phyloP scores from a whole-genome alignment of 2,329 filamentous ascomycete genomes.

The Trichophyton schoenleinii region DNA sequence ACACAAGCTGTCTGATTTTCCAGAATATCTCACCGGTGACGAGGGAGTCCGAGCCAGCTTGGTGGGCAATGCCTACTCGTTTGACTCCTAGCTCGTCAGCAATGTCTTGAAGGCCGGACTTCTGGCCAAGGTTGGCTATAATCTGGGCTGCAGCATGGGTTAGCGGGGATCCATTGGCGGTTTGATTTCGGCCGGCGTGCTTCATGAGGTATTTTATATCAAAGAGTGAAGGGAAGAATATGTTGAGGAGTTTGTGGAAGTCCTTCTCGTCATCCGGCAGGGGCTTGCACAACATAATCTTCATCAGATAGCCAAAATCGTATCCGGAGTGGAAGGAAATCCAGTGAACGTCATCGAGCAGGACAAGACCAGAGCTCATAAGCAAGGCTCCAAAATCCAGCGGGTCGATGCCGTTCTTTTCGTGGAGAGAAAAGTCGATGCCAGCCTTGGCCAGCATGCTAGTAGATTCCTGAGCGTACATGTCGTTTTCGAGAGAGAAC shows the following conservation, averaged over 20 bases:
- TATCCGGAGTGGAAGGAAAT: slow-evolving; percentile 97
- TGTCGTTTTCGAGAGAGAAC: slow-evolving; percentile 86
- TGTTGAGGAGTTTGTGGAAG: slow-evolving; percentile 77
- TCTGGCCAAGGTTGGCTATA: slow-evolving; percentile 72
- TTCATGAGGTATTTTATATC: slow-evolving; percentile 98
- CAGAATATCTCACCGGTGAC: slow-evolving; percentile 93
- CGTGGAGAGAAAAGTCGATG: slow-evolving; percentile 77
- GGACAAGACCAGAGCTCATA: slow-evolving; percentile 82
- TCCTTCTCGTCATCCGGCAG: slow-evolving; percentile 81
- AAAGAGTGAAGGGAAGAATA: slow-evolving; percentile 86
- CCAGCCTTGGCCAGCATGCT: slow-evolving; percentile 80
- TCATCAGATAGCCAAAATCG: slow-evolving; percentile 94
- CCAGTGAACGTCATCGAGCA: slow-evolving; percentile 82
- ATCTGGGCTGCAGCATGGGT: slow-evolving; percentile 58
- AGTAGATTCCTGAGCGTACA: slow-evolving; percentile 95
- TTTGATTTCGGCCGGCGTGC: slow-evolving; percentile 60
- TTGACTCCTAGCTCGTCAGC: slow-evolving; percentile 87
- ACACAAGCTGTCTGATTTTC: slow-evolving; percentile 78
- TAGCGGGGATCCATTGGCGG: slow-evolving; percentile 49
- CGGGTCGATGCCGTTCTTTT: slow-evolving; percentile 81
- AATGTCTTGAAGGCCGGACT: slow-evolving; percentile 84
- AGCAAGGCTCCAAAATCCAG: slow-evolving; percentile 77
- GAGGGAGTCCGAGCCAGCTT: slow-evolving; percentile 85
- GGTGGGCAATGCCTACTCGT: slow-evolving; percentile 74
- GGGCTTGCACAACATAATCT: slow-evolving; percentile 71